phyloP scores from a whole-genome alignment of 73 alveolate species.

The Paramecium primaurelia region DNA sequence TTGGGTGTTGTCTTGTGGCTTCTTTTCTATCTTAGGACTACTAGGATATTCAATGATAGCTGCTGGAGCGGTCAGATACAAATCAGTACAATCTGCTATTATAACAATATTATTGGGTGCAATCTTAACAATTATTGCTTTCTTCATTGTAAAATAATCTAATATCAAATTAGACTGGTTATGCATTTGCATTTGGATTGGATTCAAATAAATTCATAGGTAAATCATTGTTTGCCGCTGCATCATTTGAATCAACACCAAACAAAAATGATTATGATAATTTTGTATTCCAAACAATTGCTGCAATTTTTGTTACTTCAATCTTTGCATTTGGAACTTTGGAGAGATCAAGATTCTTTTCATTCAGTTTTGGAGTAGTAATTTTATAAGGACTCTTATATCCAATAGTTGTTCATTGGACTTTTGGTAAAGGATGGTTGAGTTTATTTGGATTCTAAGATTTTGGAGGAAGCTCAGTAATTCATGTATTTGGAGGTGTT shows the following conservation, averaged over 20 bases:
- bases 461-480: slow-evolving; percentile 67
- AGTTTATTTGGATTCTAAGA: slow-evolving; percentile 53
- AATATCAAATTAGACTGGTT: slow-evolving; percentile 48
- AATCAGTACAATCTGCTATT: slow-evolving; percentile 16
- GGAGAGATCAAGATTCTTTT: slow-evolving; percentile 60
- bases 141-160: not conserved
- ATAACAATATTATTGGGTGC: not conserved
- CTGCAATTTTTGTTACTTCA: slow-evolving; percentile 61
- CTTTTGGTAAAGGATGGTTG: slow-evolving; percentile 71
- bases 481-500: slow-evolving; percentile 69
- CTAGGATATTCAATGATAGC: slow-evolving; percentile 9
- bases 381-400: slow-evolving; percentile 62
- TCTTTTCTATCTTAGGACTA: not conserved
- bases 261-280: slow-evolving; percentile 12
- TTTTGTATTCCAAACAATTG: slow-evolving; percentile 53
- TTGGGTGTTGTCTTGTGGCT: not conserved
- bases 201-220: slow-evolving; percentile 51
- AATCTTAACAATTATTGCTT: not conserved
- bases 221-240: slow-evolving; percentile 44
- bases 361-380: slow-evolving; percentile 59
- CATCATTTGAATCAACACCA: slow-evolving; percentile 19
- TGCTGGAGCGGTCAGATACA: slow-evolving; percentile 12
- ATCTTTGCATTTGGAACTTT: slow-evolving; percentile 67
- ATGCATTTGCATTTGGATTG: slow-evolving; percentile 65
- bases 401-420: slow-evolving; percentile 67